Percentiles rank a stretch among this genome's conserved stretches.
These are phyloP conservation scores for Ganoderma leucocontextum DNA, from an alignment of 1,284 basidiomycete genomes.

Conservation along the genomic window DNA sequence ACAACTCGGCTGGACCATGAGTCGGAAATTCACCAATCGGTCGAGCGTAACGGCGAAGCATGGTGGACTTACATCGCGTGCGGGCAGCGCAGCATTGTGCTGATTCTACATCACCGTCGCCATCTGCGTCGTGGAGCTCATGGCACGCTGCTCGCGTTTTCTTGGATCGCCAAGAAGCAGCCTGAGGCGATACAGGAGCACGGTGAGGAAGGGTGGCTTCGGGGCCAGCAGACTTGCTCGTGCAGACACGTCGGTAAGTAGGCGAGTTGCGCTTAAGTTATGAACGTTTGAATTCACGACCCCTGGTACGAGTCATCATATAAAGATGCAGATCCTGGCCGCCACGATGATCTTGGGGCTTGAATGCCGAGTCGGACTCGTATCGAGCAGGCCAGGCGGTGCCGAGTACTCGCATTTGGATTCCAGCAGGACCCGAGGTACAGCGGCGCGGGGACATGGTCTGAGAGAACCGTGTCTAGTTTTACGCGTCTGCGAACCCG, in stretches of 20 bases:
- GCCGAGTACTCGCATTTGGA: not conserved
- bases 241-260: not conserved
- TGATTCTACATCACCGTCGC: constrained; percentile 54
- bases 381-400: not conserved
- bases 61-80: constrained; percentile 37
- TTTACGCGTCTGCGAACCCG: not conserved
- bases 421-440: not conserved
- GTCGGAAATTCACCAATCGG: no score
- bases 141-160: constrained; percentile 50
- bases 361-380: no score
- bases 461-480: not conserved
- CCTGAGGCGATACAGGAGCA: no score
- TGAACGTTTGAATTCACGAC: not conserved
- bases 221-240: not conserved
- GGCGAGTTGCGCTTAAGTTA: not conserved
- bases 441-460: not conserved
- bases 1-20: no score
- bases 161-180: constrained; percentile 31
- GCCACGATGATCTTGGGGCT: not conserved
- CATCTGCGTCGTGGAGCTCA: constrained; percentile 46
- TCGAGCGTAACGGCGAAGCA: constrained; percentile 49
- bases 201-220: constrained; percentile 31
- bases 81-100: constrained; percentile 54
- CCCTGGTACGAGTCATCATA: not conserved
- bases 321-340: not conserved